Base-by-base conservation (phyloP, 2,329 filamentous ascomycete species). In the Xylariaceae sp. region DNA sequence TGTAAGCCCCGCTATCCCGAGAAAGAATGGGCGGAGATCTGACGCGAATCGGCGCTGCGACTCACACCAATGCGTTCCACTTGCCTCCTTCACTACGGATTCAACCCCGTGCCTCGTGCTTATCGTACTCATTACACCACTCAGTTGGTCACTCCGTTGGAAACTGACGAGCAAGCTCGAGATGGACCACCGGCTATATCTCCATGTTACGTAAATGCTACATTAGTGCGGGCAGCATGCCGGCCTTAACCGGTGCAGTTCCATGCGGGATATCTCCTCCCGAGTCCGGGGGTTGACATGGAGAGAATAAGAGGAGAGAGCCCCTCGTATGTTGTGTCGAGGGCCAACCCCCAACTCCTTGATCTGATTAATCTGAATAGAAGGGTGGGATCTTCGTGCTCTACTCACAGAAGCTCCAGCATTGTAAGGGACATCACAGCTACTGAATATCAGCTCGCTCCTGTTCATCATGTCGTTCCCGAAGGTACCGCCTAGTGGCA, bases 401-500 rank as follows among this genome's bases (percentile, higher is more conserved):
- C 13, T 13, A 47, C 11, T 18, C 15, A 18, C 37, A 7, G 11
- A 13, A 42, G 37, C 11, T 42, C 37, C 8, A 42, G 37, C 23
- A 30, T 30, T 30, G 23, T 30, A 30, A 42, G 7, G 9, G 37
- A 8, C 2, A 56, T 45, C 23, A 30, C 23, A 4, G 23, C 23
- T 5, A 30, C 23, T 4, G 23, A 30, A 30, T 30, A 50, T 35
- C 23, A 9, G 23, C 9, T 47, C 39, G 5, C 30, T 18, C 44
- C 23, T 34, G 18, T 56, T 52, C 54, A 56, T 34, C 51, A 71
- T 71, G 69, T 60, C 68, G 0, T 62, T 67, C 37, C 64, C 71
- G 30, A 68, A 67, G 49, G 68, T 72, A 11, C 71, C 71, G 47
- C 70, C 70, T 30, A 69, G 67, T 53, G 75, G 70, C 30, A 72